These are phyloP conservation scores for Petrea volubilis DNA, from an alignment of 257 asterid genomes.

Conservation along the genomic window DNA sequence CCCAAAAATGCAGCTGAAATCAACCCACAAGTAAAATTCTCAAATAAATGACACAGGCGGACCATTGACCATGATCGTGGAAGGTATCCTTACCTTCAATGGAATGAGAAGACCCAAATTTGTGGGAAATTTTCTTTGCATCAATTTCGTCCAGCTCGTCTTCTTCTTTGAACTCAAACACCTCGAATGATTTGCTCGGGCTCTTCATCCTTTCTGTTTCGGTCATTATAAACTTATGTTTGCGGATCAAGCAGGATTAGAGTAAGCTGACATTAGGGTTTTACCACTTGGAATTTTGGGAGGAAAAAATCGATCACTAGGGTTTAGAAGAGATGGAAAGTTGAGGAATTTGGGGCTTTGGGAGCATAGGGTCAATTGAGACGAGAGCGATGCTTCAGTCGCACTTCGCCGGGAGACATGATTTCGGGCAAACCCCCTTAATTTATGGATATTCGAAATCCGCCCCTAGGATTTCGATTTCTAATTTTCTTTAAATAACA, in stretches of 20 bases:
- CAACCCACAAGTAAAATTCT: neutral
- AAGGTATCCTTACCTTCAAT: slow-evolving; percentile 17
- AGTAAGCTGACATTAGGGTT: slow-evolving; percentile 1
- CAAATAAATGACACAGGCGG: neutral
- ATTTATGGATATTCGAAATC: neutral
- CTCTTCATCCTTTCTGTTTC: slow-evolving; percentile 30
- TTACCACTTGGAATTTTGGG: slow-evolving; percentile 3
- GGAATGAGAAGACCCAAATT: slow-evolving; percentile 11
- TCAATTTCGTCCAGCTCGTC: slow-evolving; percentile 28
- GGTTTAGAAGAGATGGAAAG: slow-evolving; percentile 11
- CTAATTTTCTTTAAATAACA: neutral
- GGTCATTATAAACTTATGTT: slow-evolving; percentile 11
- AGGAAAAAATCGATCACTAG: neutral
- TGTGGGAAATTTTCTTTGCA: slow-evolving; percentile 10
- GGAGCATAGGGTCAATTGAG: neutral
- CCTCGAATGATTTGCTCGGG: slow-evolving; percentile 33
- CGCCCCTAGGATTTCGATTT: neutral
- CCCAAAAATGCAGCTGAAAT: neutral
- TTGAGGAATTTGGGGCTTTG: neutral
- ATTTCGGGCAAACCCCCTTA: neutral
- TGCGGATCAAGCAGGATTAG: slow-evolving; percentile 3
- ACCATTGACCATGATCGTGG: slow-evolving; percentile 12
- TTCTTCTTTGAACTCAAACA: slow-evolving; percentile 42
- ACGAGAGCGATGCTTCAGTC: neutral
- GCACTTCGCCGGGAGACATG: neutral